Conservation (phyloP, 1,139 yeast species). For the Taphrina sp. region DNA sequence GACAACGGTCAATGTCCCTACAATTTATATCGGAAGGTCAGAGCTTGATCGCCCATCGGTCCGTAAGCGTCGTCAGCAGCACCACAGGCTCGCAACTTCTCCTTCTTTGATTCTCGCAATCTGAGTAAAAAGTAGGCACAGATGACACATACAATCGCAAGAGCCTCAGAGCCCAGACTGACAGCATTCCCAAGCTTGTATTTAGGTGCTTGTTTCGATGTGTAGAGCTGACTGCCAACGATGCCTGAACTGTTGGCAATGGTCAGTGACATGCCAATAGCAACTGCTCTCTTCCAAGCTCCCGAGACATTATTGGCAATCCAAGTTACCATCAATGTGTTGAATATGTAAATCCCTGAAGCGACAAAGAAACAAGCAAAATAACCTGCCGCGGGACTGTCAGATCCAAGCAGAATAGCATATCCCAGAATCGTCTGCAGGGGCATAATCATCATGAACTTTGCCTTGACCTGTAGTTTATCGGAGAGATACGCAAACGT, state of each 20-base stretch:
- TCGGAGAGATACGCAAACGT: slow-evolving; percentile 44
- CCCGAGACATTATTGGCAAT: slow-evolving; percentile 47
- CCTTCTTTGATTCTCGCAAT: background rate
- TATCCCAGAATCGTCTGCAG: slow-evolving; percentile 44
- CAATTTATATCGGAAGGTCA: background rate
- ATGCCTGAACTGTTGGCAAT: slow-evolving; percentile 47
- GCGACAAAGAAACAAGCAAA: slow-evolving; percentile 46
- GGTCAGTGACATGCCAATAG: slow-evolving; percentile 49
- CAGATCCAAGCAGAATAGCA: slow-evolving; percentile 37
- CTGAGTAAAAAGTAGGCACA: background rate
- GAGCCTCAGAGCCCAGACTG: background rate
- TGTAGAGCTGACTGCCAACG: slow-evolving; percentile 46
- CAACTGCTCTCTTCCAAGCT: slow-evolving; percentile 47
- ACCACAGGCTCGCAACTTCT: background rate
- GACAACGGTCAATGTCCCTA: too few species aligned
- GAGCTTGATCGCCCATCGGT: background rate
- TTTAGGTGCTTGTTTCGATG: slow-evolving; percentile 41
- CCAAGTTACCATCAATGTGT: slow-evolving; percentile 49
- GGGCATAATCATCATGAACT: slow-evolving; percentile 43
- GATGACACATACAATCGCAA: background rate
- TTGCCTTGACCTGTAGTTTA: slow-evolving; percentile 43
- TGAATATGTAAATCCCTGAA: slow-evolving; percentile 45
- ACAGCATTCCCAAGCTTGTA: slow-evolving; percentile 33
- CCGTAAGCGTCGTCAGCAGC: background rate
- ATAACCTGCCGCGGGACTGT: slow-evolving; percentile 40